phyloP scores from a whole-genome alignment of 768 basidiomycete species.

The Russula dissimulans region DNA sequence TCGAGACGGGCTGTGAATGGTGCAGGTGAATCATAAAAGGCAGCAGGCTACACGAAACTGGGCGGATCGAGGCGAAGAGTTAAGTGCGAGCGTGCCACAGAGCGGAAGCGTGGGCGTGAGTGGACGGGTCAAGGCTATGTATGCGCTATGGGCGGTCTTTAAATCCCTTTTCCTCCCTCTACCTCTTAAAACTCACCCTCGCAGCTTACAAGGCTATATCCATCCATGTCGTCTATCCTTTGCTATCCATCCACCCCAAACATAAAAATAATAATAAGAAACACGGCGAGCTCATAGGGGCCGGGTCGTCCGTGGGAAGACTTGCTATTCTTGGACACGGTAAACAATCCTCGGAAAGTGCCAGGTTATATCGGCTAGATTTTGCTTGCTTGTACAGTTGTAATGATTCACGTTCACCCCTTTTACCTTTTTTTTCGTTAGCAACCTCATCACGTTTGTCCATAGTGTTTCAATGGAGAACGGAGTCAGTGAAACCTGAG shows the following conservation, averaged over 20 bases:
- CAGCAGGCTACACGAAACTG: slow-evolving; percentile 1
- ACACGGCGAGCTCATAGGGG: neutral
- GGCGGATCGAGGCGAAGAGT: neutral
- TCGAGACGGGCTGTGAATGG: slow-evolving; percentile 23
- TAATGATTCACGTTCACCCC: no score
- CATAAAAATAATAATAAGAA: neutral
- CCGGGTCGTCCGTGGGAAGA: neutral
- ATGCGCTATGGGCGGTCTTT: neutral
- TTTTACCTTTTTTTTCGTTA: no score
- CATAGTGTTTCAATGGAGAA: no score
- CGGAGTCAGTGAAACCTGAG: no score
- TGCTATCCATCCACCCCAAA: neutral
- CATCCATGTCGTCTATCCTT: no score
- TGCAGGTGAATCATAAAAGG: slow-evolving; percentile 30
- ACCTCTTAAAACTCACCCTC: no score
- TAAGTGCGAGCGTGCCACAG: neutral
- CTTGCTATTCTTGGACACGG: slow-evolving; percentile 1
- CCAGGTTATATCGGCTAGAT: neutral
- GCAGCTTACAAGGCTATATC: no score
- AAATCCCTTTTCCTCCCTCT: neutral
- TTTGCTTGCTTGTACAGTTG: no score
- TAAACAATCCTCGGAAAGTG: neutral
- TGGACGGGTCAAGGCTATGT: neutral
- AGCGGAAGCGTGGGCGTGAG: neutral
- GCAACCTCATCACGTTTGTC: no score